Base-by-base conservation (phyloP, 768 basidiomycete genomes). In the Mycena rosella region DNA sequence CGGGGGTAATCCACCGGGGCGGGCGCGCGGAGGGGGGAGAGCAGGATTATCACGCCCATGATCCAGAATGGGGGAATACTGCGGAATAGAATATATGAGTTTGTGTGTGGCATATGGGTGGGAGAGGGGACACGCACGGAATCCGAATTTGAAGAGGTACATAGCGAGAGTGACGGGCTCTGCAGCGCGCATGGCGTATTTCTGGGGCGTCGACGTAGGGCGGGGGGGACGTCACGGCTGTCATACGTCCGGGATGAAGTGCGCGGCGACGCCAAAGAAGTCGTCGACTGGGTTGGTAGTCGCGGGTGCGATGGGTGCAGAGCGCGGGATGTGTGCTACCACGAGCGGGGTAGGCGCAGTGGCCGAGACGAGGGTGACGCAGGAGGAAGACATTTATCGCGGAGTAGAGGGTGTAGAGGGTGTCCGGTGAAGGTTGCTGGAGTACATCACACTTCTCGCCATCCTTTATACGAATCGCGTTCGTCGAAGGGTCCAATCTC, bases 21-120 rank as follows among this genome's bases (percentile, higher is more conserved):
- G 17, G 84, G 82, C 40, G 84, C 80, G 44, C 81, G 85, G 54
- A 89, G 76, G 13, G 89, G 88, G 9, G 83, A 84, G 52, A 85
- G 75, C 22, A 90, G 82, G 70, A 90, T 87, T 73, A 86, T 79
- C 29, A 84, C 81, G 24, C 89, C 88, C 60, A 89, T 78, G 49
- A 85, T 80, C 89, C 89, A 90, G 75, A 90, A 89, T 44, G 85
- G 79, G 3, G 86, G 87, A 90, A 90, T 56, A 89, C 89, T 90
- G 55, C n/a, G n/a, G n/a, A n/a, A n/a, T n/a, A n/a, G n/a, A n/a
- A n/a, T n/a, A n/a, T n/a, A n/a, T 38, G 26, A 44, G 60, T 51
- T 32, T 15, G 67, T 58, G 36, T 63, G 62, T 59, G 69, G n/a
- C n/a, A 51, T 60, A 22, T 27, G 44, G 4, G 15, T 44, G 22